Conservation (phyloP, 495 filamentous ascomycete species). For the Halenospora varia region DNA sequence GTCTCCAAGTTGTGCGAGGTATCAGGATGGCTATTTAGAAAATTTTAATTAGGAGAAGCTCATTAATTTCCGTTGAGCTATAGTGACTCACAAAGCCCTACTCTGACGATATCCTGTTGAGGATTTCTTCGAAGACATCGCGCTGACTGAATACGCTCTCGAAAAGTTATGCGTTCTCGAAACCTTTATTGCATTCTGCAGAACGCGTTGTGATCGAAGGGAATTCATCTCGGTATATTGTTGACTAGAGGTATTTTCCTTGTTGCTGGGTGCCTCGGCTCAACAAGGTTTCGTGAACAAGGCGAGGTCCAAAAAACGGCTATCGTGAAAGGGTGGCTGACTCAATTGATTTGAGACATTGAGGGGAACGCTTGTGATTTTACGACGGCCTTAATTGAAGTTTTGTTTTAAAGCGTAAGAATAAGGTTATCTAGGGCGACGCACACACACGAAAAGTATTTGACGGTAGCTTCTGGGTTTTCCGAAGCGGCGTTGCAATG, state of each 20-base stretch:
- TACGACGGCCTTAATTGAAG: neutral
- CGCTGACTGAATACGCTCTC: neutral
- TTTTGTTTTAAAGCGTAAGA: neutral
- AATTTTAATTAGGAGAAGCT: neutral
- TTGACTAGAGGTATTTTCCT: neutral
- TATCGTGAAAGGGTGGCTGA: neutral
- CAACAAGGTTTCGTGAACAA: neutral
- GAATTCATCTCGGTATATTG: neutral
- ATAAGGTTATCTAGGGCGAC: neutral
- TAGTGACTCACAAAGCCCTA: neutral
- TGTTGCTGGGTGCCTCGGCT: neutral
- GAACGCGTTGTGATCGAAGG: neutral
- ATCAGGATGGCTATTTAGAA: constrained; percentile 5
- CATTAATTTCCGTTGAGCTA: neutral
- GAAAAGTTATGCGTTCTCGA: neutral
- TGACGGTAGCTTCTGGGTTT: neutral
- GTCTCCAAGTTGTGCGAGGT: constrained; percentile 14
- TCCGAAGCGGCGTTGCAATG: neutral
- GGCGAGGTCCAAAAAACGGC: neutral
- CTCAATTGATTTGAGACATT: neutral
- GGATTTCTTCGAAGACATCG: neutral
- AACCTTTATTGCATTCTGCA: neutral
- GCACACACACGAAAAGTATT: neutral
- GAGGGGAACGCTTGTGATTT: neutral
- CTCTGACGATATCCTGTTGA: neutral